Base-by-base conservation (phyloP, 352 stramenopile genomes). In the Phytophthora fragariaefolia region DNA sequence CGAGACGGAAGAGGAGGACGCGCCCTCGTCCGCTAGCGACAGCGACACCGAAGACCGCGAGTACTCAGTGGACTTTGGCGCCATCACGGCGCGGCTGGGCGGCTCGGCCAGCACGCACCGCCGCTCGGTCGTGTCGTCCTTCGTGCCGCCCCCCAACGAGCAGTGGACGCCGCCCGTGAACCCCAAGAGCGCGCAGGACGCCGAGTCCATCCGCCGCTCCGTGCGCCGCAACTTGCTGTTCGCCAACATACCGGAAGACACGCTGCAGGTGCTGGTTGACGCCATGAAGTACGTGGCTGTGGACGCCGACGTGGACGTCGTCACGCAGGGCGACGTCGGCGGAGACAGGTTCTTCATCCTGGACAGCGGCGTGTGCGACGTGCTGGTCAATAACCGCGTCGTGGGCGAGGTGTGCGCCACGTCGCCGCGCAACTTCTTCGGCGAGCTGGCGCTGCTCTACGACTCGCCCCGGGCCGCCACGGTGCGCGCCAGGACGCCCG, bases 401-500 rank as follows among this genome's bases (percentile, higher is more conserved):
- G 74, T 85, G 3, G 85, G 83, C 26, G 73, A 85, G 34, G 71
- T 88, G 15, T 73, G 82, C 57, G 76, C 71, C 34, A 80, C 97
- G 3, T 82, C 72, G 0, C 56, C 73, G 13, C 76, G 82, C 38
- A 85, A 90, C 36, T 90, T 82, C 58, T 99, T 98, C 63, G 96
- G 96, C 22, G 96, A 99, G 78, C 75, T 99, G 27, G 96, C 96
- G 8, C 77, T 98, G 45, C 82, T 99, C 32, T 98, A 98, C 71
- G 89, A 98, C 61, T 83, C 88, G 27, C 92, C 96, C 13, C 66
- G 96, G 42, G 87, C 89, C 6, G 95, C 95, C 1, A 98, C 95
- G 3, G 86, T 97, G 51, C 70, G 73, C 12, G 82, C 86, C 0
- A 68, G 73, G 36, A 88, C 78, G 20, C 62, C 74, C 49, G 92